Base-by-base conservation (phyloP, 225 moss, liverwort and hornwort species). In the Sphagnum tenellum region DNA sequence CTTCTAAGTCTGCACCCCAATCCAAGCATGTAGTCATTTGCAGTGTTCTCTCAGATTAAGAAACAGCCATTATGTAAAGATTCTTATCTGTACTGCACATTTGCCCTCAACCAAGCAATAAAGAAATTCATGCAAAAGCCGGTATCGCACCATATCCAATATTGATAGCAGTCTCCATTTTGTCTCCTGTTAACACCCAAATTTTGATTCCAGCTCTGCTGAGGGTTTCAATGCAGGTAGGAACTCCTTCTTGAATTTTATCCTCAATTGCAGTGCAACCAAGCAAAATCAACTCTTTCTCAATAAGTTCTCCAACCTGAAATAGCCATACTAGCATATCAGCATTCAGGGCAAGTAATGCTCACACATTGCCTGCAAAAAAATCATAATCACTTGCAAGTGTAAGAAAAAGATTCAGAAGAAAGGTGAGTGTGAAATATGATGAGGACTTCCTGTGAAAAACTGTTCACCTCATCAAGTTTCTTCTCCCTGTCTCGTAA, bases 121-220 rank as follows among this genome's bases (percentile, higher is more conserved):
- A 58, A 58, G 8, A 9, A 58, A 58, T 29, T 0, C 29, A 1
- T 29, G 29, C 29, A 29, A 29, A 29, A 29, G 29, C 29, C 0
- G 13, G 14, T 46, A 61, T 50, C 66, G 10, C 56, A 89, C 89
- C 89, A 73, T 94, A 94, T 52, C 88, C 90, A 66, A 94, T 88
- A 64, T 94, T 94, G 64, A 94, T 94, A 56, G 93, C 89, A 57
- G 93, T 94, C 80, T 94, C 93, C 80, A 89, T 63, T 72, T 90
- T 90, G 82, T 94, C 93, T 57, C 93, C 93, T 56, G 93, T 94
- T 56, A 94, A 74, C 67, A 94, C 88, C 93, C 93, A 94, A 65
- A 94, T 86, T 72, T 89, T 89, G 52, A 94, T 89, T 75, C 93
- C 89, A 10, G 88, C 90, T 60, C 76, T 84, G 60, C 88, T 79